Conservation (phyloP, 2,329 filamentous ascomycete species). For the Alternaria panax region DNA sequence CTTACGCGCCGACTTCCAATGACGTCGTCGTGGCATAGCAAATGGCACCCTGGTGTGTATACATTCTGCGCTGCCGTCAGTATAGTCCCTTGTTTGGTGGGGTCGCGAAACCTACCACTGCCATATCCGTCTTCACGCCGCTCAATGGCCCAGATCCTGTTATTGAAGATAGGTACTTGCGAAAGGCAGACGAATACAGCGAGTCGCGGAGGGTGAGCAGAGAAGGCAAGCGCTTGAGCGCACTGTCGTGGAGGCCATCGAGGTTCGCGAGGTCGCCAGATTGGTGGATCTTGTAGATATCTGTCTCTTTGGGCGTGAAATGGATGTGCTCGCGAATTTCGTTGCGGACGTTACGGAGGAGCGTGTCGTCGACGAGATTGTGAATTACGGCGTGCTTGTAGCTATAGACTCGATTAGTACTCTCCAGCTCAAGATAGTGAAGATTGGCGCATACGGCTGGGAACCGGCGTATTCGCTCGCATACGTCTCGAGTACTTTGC, state of each 20-base stretch:
- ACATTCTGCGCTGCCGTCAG: slow-evolving; percentile 66
- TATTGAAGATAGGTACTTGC: slow-evolving; percentile 85
- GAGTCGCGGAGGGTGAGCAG: slow-evolving; percentile 92
- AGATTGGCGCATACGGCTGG: slow-evolving; percentile 44
- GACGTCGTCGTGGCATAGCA: slow-evolving; percentile 97
- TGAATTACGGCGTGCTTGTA: slow-evolving; percentile 95
- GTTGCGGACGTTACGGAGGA: slow-evolving; percentile 84
- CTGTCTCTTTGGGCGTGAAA: slow-evolving; percentile 98
- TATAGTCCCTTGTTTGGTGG: background rate
- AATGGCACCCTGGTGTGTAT: slow-evolving; percentile 93
- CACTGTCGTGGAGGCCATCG: slow-evolving; percentile 87
- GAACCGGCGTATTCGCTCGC: slow-evolving; percentile 49
- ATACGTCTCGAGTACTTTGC: slow-evolving; percentile 44
- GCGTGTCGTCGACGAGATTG: slow-evolving; percentile 76
- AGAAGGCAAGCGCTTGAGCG: slow-evolving; percentile 84
- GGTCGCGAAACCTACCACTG: slow-evolving; percentile 64
- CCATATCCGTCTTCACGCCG: slow-evolving; percentile 97
- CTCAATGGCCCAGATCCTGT: slow-evolving; percentile 87
- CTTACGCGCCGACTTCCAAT: slow-evolving; percentile 96
- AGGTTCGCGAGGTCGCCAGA: slow-evolving; percentile 97
- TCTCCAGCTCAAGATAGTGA: background rate
- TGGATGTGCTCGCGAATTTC: slow-evolving; percentile 91
- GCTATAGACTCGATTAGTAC: slow-evolving; percentile 43
- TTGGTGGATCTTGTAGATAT: slow-evolving; percentile 99
- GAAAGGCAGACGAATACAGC: slow-evolving; percentile 88